Evolutionary conservation across 805 yeast species (phyloP).

Genomic region (Candida maltosa): DNA sequence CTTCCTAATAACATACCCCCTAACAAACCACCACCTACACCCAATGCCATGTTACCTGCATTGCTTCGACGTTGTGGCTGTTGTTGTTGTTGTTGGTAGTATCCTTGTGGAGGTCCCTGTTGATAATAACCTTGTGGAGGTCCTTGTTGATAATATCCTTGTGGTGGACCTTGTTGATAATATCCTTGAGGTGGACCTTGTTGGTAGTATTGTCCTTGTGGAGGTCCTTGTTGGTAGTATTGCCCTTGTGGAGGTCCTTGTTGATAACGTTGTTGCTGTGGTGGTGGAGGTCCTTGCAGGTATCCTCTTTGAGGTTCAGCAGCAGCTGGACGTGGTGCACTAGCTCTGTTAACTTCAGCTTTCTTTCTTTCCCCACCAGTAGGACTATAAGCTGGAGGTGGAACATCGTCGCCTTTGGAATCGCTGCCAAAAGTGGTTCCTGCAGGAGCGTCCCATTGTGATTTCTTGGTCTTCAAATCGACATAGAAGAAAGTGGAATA

Average conservation of each 20-base stretch:
- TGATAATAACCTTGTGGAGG: constrained; percentile 16
- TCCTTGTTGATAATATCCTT: constrained; percentile 12
- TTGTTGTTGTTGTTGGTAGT: constrained; percentile 13
- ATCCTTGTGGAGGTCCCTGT: constrained; percentile 16
- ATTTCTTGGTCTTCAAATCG: constrained; percentile 62
- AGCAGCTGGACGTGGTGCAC: constrained; percentile 3
- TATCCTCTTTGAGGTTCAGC: constrained; percentile 17
- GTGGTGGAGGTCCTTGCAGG: constrained; percentile 21
- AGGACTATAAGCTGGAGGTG: constrained; percentile 44
- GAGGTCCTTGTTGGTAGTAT: constrained; percentile 16
- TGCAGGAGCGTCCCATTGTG: constrained; percentile 88
- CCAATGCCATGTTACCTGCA: constrained; percentile 47
- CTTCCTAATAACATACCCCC: constrained; percentile 57
- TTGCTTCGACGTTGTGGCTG: constrained; percentile 30
- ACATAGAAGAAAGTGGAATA: constrained; percentile 80
- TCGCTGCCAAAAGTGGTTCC: constrained; percentile 35
- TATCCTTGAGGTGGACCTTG: constrained; percentile 14
- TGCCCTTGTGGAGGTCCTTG: constrained; percentile 22
- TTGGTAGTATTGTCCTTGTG: constrained; percentile 6
- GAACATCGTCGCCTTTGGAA: constrained; percentile 17
- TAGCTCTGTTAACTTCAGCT: neutral
- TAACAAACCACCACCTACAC: constrained; percentile 51
- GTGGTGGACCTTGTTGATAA: constrained; percentile 13
- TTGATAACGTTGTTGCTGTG: constrained; percentile 25
- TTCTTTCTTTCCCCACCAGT: constrained; percentile 1